Evolutionary conservation across 306 rosid genomes (phyloP), one percentile per base, ranked within the genome.

Genomic region (Glycyrrhiza uralensis): DNA sequence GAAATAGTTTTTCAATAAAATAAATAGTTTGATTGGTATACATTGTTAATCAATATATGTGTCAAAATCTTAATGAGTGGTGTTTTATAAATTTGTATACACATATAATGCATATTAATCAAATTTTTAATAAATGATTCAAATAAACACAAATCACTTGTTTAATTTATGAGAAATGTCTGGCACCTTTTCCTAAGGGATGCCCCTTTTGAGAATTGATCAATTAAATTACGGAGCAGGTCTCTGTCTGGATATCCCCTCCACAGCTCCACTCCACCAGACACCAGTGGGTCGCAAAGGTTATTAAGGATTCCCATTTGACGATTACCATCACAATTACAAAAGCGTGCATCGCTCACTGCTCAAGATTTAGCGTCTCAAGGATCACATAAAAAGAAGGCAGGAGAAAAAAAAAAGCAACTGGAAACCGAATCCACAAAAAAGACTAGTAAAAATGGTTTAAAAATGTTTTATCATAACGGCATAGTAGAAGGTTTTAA

Each of bases 351-450:
- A 7, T 69, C 17, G 42, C 42, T 54, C 75, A 70, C 41, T 15
- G 42, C 66, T 54, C 75, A 70, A 70, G 10, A 46, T 54, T 70
- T 33, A 36, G 66, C 26, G 63, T 54, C 52, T 24, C 66, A 70
- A 70, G 29, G 56, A 45, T 65, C 56, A 26, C 71, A 23, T 2
- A 26, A 45, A 44, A 15, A 24, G 69, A 63, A 63, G 52, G 15
- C 29, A 0, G 14, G 18, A 35, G 8, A 19, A 35, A 32, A 35
- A 10, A 60, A 60, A 59, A n/a, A n/a, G n/a, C n/a, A n/a, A n/a
- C n/a, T n/a, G n/a, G 15, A 32, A 59, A 33, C 45, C 5, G 7
- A 32, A 32, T 6, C 36, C 5, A n/a, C n/a, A n/a, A n/a, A n/a
- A n/a, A n/a, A n/a, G 36, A 32, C 4, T 32, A 1, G 29, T 26